Evolutionary conservation across 2,329 filamentous ascomycete genomes (phyloP), one percentile per base, ranked within the genome.

Genomic region (Rhynchosporium secalis): DNA sequence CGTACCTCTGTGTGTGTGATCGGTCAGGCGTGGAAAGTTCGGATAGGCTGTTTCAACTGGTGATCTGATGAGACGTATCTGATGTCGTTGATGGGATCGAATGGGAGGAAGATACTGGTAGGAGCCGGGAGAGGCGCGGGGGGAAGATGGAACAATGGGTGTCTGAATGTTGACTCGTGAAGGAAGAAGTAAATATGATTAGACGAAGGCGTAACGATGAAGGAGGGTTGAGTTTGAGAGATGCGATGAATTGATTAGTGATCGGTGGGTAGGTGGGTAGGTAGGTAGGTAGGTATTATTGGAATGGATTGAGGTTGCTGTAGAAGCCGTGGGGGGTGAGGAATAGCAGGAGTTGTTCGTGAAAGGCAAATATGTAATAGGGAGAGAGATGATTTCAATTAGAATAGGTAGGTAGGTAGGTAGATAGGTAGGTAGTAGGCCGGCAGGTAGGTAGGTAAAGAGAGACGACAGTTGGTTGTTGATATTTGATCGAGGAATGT

Each of bases 41-140:
- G 40, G 57, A 63, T 46, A 33, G 40, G 10, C 33, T 58, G 62
- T 63, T 63, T 60, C 54, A 55, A 61, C 45, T 59, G 56, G 29
- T 1, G 20, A 20, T 20, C 20, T 55, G 45, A 20, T 56, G 54
- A 46, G 40, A 56, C 54, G 33, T 36, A 1, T 43, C 51, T 61
- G 52, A 56, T 43, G 49, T 48, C 6, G 5, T 54, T 28, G 52
- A 56, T 28, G 43, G 59, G 52, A 51, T 55, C 51, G 5, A 36
- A 36, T 36, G 33, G 33, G 33, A 36, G 33, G 33, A 36, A 36
- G 33, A 36, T 36, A 29, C 10, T 10, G 28, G 15, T n/a, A 38
- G 40, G 33, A 38, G 55, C 58, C 56, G 56, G 55, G 29, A 55
- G 47, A 62, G 60, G 33, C 55, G 54, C 60, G 55, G 55, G 20